Base-by-base conservation (phyloP, 306 rosid genomes). In the Quillaja saponaria region DNA sequence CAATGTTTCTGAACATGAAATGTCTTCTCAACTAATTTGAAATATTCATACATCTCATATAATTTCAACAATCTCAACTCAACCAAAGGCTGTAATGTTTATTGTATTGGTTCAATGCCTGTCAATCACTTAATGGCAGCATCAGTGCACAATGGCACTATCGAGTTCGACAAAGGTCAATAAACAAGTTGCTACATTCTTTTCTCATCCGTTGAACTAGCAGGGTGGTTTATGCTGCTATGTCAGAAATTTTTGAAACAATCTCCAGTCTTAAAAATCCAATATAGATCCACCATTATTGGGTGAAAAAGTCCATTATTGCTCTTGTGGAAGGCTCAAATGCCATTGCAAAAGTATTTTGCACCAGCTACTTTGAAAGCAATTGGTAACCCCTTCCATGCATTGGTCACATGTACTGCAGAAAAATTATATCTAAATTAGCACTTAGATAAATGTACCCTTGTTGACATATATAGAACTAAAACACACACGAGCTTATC, bases 351-450 rank as follows among this genome's bases (percentile, higher is more conserved):
- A 64, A 54, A 34, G 42, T 58, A 39, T 34, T 38, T 39, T 58
- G 49, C 34, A 58, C 63, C 79, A 61, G 77, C 75, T 66, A 71
- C 71, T 71, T 66, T 52, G 68, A 48, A 65, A 15, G 68, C 64
- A 74, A 66, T 71, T 71, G 74, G 72, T 57, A 71, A 76, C 71
- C 78, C 79, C 69, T 75, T 39, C 84, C 81, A 80, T 58, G 74
- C 76, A 75, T 51, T 72, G 77, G 58, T 49, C 83, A 34, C 61
- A 73, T 62, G 73, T 68, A 80, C 84, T 80, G 84, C 84, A 80
- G 69, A 75, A 75, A 75, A 75, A 58, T 75, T 80, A 67, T 80
- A 50, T 63, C 60, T 63, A 71, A 70, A 80, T 80, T 76, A 80
- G 84, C 80, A 71, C 77, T 51, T 63, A 70, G 34, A 69, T 54